A percentile compares a stretch with the other conserved stretches of the same genome.
Conservation (phyloP, 306 rosid genomes). For the Malus asiatica region DNA sequence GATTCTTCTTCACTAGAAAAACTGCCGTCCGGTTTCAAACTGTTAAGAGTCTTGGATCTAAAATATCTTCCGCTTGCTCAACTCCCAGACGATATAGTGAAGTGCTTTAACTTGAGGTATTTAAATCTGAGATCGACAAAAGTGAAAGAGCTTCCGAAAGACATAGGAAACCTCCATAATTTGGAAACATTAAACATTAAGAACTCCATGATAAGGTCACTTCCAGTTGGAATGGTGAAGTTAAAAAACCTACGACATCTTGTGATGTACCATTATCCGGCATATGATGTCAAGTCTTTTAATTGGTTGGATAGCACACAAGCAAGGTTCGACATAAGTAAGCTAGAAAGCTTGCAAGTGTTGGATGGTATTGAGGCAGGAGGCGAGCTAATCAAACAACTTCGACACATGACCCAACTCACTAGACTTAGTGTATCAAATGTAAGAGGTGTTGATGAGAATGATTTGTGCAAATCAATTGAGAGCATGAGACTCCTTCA, state of each 20-base stretch:
- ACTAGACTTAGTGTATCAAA: not conserved
- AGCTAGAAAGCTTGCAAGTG: not conserved
- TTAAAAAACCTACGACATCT: not conserved
- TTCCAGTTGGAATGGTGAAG: not conserved
- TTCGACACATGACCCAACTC: slow-evolving; percentile 6
- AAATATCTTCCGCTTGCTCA: not conserved
- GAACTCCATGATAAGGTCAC: not conserved
- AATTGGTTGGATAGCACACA: not conserved
- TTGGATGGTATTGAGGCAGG: not conserved
- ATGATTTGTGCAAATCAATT: not conserved
- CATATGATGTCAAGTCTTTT: not conserved
- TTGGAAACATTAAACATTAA: slow-evolving; percentile 14
- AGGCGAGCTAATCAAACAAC: not conserved
- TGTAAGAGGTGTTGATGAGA: not conserved
- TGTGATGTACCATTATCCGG: not conserved
- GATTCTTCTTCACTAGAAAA: not conserved
- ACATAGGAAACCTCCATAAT: slow-evolving; percentile 10
- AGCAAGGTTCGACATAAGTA: not conserved
- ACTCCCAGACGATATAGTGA: slow-evolving; percentile 4
- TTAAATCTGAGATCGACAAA: slow-evolving; percentile 10
- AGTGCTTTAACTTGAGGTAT: slow-evolving; percentile 12
- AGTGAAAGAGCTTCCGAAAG: slow-evolving; percentile 7
- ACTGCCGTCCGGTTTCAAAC: not conserved
- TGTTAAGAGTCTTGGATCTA: slow-evolving; percentile 8
- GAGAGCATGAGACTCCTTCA: not conserved